Base-by-base conservation (phyloP, 176 grass and related monocot genomes). In the Saccharum spontaneum region DNA sequence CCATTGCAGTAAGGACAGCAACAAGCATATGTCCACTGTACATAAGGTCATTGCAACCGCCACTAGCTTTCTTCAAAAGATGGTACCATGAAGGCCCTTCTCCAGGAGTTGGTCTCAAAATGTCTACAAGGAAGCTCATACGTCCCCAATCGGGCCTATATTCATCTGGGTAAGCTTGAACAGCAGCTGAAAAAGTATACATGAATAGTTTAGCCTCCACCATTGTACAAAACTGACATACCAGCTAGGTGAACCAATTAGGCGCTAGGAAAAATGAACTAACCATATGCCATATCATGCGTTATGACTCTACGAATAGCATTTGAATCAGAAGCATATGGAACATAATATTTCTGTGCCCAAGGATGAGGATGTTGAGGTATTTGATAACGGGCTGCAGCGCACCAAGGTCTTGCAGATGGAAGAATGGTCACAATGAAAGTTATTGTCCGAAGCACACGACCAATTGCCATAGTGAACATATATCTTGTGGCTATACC, bases 21-120 rank as follows among this genome's bases (percentile, higher is more conserved):
- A 98, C 95, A 88, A 95, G 79, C 90, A 98, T 95, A 76, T 98
- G 95, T 3, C 96, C 96, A 72, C 96, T 98, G 41, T 95, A 98
- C 65, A 98, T 87, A 83, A 98, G 89, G 63, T 98, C 96, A 82
- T 91, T 98, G 79, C 95, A 98, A 78, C 92, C 95, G 13, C 95
- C 95, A 65, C 89, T 88, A 73, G 93, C 91, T 90, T 85, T 98
- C 86, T 95, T 98, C 83, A 98, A 64, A 74, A 94, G 87, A 73
- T 90, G 89, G 75, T 95, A 93, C 95, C 95, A 95, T 59, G 90
- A 93, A 48, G 92, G 85, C 12, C 89, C 96, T n/a, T 95, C 93
- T 71, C 87, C 91, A 69, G 86, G 75, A 89, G 88, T 90, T 44
- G 96, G 96, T 74, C 93, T 92, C 68, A 98, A 87, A 67, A 95